Conservation (phyloP, 2,329 filamentous ascomycete genomes). For the Colletotrichum spaethianum region DNA sequence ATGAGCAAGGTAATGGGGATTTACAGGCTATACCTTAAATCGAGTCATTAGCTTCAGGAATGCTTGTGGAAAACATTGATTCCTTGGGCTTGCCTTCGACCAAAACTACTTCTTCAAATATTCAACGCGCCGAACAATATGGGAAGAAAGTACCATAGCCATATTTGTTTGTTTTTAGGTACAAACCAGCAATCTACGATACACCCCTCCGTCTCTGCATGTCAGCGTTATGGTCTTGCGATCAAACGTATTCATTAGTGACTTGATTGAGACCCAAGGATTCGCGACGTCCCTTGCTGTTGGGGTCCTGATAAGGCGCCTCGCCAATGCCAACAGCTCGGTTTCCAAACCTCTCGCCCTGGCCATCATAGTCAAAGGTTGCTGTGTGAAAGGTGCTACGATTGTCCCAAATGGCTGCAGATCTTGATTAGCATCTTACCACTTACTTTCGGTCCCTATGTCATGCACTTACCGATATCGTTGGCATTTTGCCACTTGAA, state of each 20-base stretch:
- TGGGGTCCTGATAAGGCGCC: slow-evolving; percentile 67
- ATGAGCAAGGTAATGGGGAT: background rate
- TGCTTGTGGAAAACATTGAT: background rate
- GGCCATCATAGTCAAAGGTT: slow-evolving; percentile 69
- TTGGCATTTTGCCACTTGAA: slow-evolving; percentile 61
- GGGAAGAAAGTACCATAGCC: no score
- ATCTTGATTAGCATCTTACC: background rate
- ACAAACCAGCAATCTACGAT: background rate
- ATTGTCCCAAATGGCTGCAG: slow-evolving; percentile 72
- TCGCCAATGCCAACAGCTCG: slow-evolving; percentile 69
- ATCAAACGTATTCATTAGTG: slow-evolving; percentile 6
- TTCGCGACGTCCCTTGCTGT: slow-evolving; percentile 56
- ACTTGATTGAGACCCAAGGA: slow-evolving; percentile 20
- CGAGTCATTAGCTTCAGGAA: background rate
- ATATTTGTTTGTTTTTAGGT: accelerated
- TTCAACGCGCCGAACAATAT: background rate
- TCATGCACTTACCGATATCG: slow-evolving; percentile 50
- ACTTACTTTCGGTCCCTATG: background rate
- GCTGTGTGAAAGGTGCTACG: slow-evolving; percentile 70
- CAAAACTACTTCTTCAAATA: background rate
- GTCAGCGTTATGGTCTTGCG: background rate
- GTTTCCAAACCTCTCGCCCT: slow-evolving; percentile 66
- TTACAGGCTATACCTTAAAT: no score
- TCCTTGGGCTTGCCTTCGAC: background rate
- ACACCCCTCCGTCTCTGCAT: background rate